Percentiles rank a stretch among this genome's conserved stretches.
These are phyloP conservation scores for Termitomyces sp. DNA, from an alignment of 1,284 basidiomycete genomes.

Conservation along the genomic window DNA sequence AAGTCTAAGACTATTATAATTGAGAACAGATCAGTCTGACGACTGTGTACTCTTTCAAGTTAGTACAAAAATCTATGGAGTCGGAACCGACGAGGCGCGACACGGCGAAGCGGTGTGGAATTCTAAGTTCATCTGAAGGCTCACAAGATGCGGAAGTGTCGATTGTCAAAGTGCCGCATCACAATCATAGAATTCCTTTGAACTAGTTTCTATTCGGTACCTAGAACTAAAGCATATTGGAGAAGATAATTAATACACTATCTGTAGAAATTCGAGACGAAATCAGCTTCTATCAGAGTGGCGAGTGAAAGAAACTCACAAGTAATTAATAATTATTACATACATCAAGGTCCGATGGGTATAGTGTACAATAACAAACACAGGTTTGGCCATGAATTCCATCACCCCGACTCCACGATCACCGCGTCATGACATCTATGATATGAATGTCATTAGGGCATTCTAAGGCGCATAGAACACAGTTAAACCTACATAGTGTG, in stretches of 20 bases:
- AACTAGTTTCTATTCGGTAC: constrained; percentile 9
- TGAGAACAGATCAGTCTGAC: constrained; percentile 8
- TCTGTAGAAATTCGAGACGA: constrained; percentile 13
- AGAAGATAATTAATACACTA: constrained; percentile 13
- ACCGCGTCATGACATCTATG: constrained; percentile 11
- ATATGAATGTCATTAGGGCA: not conserved
- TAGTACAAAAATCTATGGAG: constrained; percentile 40
- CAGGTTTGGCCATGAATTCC: constrained; percentile 7
- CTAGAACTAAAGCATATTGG: not conserved
- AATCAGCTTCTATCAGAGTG: constrained; percentile 5
- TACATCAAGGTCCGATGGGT: constrained; percentile 4
- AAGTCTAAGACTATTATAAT: constrained; percentile 5
- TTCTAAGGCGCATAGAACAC: not conserved
- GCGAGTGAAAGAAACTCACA: constrained; percentile 13
- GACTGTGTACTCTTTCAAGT: constrained; percentile 28
- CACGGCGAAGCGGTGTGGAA: constrained; percentile 44
- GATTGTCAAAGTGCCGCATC: not conserved
- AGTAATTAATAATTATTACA: constrained; percentile 10
- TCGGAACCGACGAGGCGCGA: constrained; percentile 41
- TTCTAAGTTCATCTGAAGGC: constrained; percentile 39
- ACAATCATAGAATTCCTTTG: not conserved
- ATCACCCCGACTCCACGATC: constrained; percentile 2
- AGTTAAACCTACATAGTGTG: constrained; percentile 25
- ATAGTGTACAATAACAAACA: constrained; percentile 16
- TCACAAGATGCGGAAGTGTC: not conserved